These are phyloP conservation scores for Xerocomus brunneocitrinus DNA, from an alignment of 768 basidiomycete species.

Conservation along the genomic window DNA sequence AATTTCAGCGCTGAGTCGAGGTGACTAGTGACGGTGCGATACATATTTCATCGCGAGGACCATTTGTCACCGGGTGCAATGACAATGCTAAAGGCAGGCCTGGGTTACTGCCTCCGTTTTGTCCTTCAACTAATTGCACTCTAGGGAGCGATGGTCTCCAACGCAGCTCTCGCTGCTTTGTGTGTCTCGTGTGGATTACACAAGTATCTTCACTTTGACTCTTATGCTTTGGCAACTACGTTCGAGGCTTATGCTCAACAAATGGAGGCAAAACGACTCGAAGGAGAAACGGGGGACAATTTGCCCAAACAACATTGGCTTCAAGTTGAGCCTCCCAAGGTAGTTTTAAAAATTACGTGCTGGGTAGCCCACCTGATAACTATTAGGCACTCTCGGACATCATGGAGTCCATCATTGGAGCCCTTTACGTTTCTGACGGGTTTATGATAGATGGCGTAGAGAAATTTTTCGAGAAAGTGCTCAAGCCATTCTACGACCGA, in stretches of 20 bases:
- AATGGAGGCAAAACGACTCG: constrained; percentile 46
- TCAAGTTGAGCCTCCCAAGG: constrained; percentile 75
- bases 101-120: not conserved
- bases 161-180: constrained; percentile 69
- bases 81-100: constrained; percentile 66
- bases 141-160: constrained; percentile 84
- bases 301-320: constrained; percentile 73
- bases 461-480: constrained; percentile 58
- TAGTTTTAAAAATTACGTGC: constrained; percentile 23
- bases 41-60: constrained; percentile 63
- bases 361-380: constrained; percentile 3
- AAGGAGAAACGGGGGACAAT: constrained; percentile 51
- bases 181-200: constrained; percentile 68
- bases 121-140: not conserved
- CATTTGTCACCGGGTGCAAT: constrained; percentile 70
- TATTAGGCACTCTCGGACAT: constrained; percentile 70
- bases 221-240: constrained; percentile 43
- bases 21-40: constrained; percentile 61
- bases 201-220: constrained; percentile 55
- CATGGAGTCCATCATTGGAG: constrained; percentile 76
- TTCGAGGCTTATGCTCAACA: constrained; percentile 52
- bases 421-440: constrained; percentile 71
- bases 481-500: constrained; percentile 76
- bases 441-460: constrained; percentile 60
- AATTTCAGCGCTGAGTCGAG: not conserved